Conservation (phyloP, 129 eudicot species). For the Artemisia tridentata region DNA sequence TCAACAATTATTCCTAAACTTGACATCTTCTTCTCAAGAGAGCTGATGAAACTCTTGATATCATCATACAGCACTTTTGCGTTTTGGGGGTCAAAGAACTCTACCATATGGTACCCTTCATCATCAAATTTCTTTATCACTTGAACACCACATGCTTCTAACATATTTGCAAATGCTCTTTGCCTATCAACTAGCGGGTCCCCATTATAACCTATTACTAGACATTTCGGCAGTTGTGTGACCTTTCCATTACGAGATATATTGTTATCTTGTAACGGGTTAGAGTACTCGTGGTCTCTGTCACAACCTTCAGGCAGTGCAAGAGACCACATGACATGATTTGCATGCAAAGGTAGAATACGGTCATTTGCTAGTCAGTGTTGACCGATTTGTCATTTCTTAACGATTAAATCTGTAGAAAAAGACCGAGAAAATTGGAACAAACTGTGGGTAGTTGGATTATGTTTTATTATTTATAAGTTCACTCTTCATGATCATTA, state of each 20-base stretch:
- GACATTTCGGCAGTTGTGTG: slow-evolving; percentile 48
- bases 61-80: slow-evolving; percentile 42
- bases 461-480: no score
- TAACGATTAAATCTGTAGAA: no score
- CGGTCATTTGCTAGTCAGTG: slow-evolving; percentile 35
- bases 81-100: slow-evolving; percentile 44
- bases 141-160: slow-evolving; percentile 56
- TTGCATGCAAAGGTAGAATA: slow-evolving; percentile 39
- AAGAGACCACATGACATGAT: slow-evolving; percentile 53
- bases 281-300: slow-evolving; percentile 53
- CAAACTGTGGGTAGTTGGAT: no score
- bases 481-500: no score
- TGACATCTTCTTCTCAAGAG: slow-evolving; percentile 20
- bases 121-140: slow-evolving; percentile 45
- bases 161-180: slow-evolving; percentile 46
- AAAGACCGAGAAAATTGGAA: no score
- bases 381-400: no score
- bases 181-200: slow-evolving; percentile 69
- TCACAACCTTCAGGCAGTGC: slow-evolving; percentile 49
- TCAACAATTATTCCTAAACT: slow-evolving; percentile 16
- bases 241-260: slow-evolving; percentile 31
- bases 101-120: slow-evolving; percentile 59
- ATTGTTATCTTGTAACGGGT: slow-evolving; percentile 17
- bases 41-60: slow-evolving; percentile 38
- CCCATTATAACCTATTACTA: slow-evolving; percentile 50